Evolutionary conservation across 176 grass and related monocot species (phyloP).

Genomic region (Phoenix roebelenii): DNA sequence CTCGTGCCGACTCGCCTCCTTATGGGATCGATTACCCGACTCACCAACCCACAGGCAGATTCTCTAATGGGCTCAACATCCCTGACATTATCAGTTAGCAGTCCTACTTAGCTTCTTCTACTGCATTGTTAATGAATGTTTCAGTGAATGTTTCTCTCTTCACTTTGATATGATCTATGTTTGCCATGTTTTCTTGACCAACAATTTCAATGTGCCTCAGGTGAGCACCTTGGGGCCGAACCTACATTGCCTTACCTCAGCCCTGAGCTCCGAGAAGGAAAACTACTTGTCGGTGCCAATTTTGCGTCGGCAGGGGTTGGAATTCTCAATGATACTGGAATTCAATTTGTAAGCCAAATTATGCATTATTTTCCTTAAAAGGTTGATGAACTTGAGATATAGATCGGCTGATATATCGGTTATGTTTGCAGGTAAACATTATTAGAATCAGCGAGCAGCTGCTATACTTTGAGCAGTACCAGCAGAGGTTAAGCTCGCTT

Average conservation of each 20-base stretch:
- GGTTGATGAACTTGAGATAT: neutral
- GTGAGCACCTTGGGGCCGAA: constrained; percentile 73
- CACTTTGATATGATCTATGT: neutral
- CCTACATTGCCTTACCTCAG: constrained; percentile 67
- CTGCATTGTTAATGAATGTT: neutral
- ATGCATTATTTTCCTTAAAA: neutral
- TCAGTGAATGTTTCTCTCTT: too few relatives aligned
- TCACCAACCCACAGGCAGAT: constrained; percentile 55
- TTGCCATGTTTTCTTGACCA: neutral
- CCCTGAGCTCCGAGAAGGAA: constrained; percentile 50
- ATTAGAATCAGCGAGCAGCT: constrained; percentile 45
- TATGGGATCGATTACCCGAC: constrained; percentile 88
- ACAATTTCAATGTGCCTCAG: constrained; percentile 23
- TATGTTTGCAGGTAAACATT: constrained; percentile 33
- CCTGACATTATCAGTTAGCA: constrained; percentile 78
- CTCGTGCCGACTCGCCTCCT: constrained; percentile 67
- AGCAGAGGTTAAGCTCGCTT: constrained; percentile 27
- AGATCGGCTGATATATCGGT: too few relatives aligned
- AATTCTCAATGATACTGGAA: constrained; percentile 92
- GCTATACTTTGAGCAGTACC: constrained; percentile 48
- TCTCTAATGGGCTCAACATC: constrained; percentile 90
- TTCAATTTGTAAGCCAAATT: constrained; percentile 51
- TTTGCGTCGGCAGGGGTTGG: constrained; percentile 90
- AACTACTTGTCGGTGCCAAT: constrained; percentile 82
- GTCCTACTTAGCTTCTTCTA: neutral